These are phyloP conservation scores for Fusarium palustre DNA, from an alignment of 2,329 filamentous ascomycete species.

Conservation along the genomic window DNA sequence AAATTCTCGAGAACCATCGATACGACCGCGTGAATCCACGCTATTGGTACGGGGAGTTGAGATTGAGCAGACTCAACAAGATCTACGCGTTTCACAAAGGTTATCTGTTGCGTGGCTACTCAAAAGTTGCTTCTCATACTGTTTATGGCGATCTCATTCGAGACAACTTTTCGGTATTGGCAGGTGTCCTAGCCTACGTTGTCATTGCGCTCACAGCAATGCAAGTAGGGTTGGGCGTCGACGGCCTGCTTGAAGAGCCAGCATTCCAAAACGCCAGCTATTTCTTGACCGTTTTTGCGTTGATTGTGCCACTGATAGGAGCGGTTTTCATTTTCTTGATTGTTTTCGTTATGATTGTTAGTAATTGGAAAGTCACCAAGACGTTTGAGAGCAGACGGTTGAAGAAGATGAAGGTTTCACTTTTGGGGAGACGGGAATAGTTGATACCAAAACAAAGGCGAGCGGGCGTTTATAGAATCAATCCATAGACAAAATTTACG, in stretches of 20 bases:
- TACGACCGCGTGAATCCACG: conserved; percentile 51
- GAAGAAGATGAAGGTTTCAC: conserved; percentile 27
- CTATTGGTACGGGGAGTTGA: conserved; percentile 58
- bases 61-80: conserved; percentile 55
- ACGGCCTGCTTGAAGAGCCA: conserved; percentile 8
- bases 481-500: accelerated
- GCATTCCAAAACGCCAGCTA: conserved; percentile 29
- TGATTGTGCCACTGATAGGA: conserved; percentile 33
- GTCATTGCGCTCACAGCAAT: conserved; percentile 36
- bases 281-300: conserved; percentile 28
- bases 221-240: conserved; percentile 30
- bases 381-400: conserved; percentile 24
- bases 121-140: conserved; percentile 31
- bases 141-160: conserved; percentile 35
- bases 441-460: not conserved
- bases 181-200: conserved; percentile 36
- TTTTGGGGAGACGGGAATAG: not conserved
- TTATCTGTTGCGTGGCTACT: conserved; percentile 29
- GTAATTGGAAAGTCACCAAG: conserved; percentile 34
- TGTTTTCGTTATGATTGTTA: conserved; percentile 32
- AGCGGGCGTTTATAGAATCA: too few relatives aligned
- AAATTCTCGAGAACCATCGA: conserved; percentile 49
- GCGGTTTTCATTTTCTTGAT: conserved; percentile 26
- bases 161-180: conserved; percentile 35
- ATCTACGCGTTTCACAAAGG: conserved; percentile 32